These are phyloP conservation scores for Vitis hybrid DNA, from an alignment of 177 flowering plant genomes.

Conservation along the genomic window DNA sequence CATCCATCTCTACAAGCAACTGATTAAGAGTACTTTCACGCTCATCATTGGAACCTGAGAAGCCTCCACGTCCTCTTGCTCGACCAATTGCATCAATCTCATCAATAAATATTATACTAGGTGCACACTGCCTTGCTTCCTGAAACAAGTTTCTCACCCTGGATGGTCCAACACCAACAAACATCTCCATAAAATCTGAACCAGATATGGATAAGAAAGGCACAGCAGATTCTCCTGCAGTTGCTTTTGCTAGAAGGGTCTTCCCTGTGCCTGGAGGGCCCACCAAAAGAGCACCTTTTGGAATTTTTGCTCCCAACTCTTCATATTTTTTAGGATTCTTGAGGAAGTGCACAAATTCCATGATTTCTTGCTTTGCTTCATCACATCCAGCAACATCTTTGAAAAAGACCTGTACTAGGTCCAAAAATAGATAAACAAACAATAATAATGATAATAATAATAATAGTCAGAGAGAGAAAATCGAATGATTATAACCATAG, in stretches of 20 bases:
- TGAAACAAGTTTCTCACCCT: constrained; percentile 88
- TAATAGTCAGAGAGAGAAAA: background rate
- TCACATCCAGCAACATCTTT: constrained; percentile 98
- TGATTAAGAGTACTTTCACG: constrained; percentile 94
- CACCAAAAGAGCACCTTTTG: constrained; percentile 88
- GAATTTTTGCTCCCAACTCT: constrained; percentile 88
- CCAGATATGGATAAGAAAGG: constrained; percentile 90
- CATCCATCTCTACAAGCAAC: constrained; percentile 97
- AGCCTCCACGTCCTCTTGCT: constrained; percentile 90
- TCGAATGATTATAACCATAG: background rate
- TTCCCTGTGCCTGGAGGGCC: constrained; percentile 99
- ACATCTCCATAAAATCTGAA: constrained; percentile 97
- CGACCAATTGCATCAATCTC: constrained; percentile 98
- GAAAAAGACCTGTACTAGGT: constrained; percentile 57
- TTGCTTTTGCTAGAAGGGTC: constrained; percentile 94
- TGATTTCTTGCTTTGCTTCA: constrained; percentile 95
- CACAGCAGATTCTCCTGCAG: constrained; percentile 92
- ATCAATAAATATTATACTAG: constrained; percentile 90
- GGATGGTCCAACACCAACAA: constrained; percentile 95
- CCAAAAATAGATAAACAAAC: background rate
- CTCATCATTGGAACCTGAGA: constrained; percentile 85
- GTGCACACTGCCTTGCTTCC: constrained; percentile 91
- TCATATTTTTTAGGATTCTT: constrained; percentile 92
- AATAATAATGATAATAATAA: background rate
- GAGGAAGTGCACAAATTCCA: constrained; percentile 96